These are phyloP conservation scores for Rhodotorula sphaerocarpa DNA, from an alignment of 768 basidiomycete genomes.

Conservation along the genomic window DNA sequence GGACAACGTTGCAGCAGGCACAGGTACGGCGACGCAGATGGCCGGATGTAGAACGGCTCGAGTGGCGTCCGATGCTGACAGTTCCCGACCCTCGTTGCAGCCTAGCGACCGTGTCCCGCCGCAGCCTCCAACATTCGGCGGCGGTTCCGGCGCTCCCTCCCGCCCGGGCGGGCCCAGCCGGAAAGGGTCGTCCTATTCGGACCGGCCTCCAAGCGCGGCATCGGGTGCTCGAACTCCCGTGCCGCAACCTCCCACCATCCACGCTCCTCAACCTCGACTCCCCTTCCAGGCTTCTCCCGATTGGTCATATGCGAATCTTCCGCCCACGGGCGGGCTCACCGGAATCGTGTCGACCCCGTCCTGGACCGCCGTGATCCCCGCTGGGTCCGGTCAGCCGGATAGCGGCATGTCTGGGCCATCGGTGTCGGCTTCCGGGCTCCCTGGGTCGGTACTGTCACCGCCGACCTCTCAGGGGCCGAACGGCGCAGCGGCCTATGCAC, in stretches of 20 bases:
- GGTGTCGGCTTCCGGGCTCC: no score
- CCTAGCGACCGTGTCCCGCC: conserved; percentile 2
- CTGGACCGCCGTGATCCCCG: conserved; percentile 24
- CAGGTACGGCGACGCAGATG: conserved; percentile 10
- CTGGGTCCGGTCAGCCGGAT: background rate
- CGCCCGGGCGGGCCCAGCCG: background rate
- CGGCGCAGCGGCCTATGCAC: no score
- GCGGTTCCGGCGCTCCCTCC: background rate
- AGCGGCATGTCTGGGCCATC: no score
- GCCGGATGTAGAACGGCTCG: no score
- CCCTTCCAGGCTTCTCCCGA: conserved; percentile 11
- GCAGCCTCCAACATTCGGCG: conserved; percentile 8
- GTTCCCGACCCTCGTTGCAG: background rate
- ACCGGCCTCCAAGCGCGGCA: conserved; percentile 1
- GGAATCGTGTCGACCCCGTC: conserved; percentile 29
- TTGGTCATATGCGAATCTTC: conserved; percentile 8
- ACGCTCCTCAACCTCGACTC: conserved; percentile 13
- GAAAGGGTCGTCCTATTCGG: background rate
- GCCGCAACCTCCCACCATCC: background rate
- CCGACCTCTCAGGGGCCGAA: background rate
- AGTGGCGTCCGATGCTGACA: no score
- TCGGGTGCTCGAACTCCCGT: background rate
- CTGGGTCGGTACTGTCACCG: background rate
- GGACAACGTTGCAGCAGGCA: conserved; percentile 16
- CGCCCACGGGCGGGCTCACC: conserved; percentile 1